Percentiles rank a stretch among this genome's conserved stretches.
Evolutionary conservation across 2,329 filamentous ascomycete genomes (phyloP).

Genomic region (Alternaria novae-zelandiae): DNA sequence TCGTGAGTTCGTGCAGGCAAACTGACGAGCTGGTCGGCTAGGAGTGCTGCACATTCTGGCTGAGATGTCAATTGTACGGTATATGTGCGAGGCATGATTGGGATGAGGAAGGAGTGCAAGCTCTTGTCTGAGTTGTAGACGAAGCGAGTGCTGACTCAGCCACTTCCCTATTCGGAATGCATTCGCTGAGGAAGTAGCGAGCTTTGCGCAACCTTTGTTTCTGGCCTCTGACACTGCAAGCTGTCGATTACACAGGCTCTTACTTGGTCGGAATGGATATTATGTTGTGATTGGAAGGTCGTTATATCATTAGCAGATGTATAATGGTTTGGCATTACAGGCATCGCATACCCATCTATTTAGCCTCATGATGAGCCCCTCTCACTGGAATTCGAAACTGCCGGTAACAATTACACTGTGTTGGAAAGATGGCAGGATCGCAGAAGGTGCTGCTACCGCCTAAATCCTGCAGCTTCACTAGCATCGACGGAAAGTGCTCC

Average conservation of each 20-base stretch:
- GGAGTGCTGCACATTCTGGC: not conserved
- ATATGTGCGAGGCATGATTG: not conserved
- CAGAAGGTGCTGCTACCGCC: not conserved
- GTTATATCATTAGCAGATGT: not conserved
- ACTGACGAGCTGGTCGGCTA: not conserved
- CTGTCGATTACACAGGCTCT: no score
- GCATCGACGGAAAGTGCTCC: not conserved
- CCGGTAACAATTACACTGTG: not conserved
- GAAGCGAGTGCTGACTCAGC: slow-evolving; percentile 2
- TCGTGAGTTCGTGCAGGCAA: not conserved
- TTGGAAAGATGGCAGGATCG: not conserved
- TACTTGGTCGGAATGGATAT: no score
- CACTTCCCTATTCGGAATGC: not conserved
- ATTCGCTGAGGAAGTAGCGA: not conserved
- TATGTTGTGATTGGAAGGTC: not conserved
- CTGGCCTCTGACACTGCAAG: no score
- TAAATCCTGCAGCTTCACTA: not conserved
- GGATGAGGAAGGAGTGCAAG: not conserved
- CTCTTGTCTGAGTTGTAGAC: not conserved
- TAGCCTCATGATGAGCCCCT: not conserved
- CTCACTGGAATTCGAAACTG: not conserved
- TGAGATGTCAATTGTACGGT: not conserved
- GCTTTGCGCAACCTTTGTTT: not conserved
- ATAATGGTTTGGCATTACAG: not conserved
- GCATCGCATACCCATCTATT: not conserved